Evolutionary conservation across 768 basidiomycete species (phyloP).

Genomic region (Boletellus ananas): DNA sequence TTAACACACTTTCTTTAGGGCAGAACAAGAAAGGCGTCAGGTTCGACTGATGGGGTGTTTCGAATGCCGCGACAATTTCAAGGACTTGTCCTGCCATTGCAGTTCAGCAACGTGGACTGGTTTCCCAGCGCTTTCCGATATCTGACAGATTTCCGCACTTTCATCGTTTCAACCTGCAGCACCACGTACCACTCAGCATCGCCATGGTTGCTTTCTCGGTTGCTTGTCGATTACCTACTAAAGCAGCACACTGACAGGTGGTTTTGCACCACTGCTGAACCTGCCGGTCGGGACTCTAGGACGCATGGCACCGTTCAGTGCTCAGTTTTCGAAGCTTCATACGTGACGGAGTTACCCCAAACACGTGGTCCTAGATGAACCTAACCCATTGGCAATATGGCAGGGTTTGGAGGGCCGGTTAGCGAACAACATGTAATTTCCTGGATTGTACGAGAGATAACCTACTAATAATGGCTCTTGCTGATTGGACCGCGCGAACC

Average conservation of each 20-base stretch:
- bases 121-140: not conserved
- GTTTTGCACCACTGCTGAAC: not conserved
- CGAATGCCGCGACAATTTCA: not conserved
- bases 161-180: too few species aligned
- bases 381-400: not conserved
- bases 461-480: not conserved
- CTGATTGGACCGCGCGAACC: not conserved
- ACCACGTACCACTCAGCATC: not conserved
- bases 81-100: too few species aligned
- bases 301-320: not conserved
- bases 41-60: not conserved
- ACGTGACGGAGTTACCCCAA: not conserved
- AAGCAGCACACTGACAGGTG: not conserved
- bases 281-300: not conserved
- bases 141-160: not conserved
- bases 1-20: conserved; percentile 2
- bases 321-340: not conserved
- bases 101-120: not conserved
- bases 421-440: not conserved
- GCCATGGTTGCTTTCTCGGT: not conserved
- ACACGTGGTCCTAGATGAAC: conserved; percentile 2
- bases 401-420: not conserved
- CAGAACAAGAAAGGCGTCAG: not conserved
- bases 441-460: not conserved
- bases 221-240: not conserved